These are phyloP conservation scores for Musa balbisiana DNA, from an alignment of 202 grass and related monocot genomes.

Conservation along the genomic window DNA sequence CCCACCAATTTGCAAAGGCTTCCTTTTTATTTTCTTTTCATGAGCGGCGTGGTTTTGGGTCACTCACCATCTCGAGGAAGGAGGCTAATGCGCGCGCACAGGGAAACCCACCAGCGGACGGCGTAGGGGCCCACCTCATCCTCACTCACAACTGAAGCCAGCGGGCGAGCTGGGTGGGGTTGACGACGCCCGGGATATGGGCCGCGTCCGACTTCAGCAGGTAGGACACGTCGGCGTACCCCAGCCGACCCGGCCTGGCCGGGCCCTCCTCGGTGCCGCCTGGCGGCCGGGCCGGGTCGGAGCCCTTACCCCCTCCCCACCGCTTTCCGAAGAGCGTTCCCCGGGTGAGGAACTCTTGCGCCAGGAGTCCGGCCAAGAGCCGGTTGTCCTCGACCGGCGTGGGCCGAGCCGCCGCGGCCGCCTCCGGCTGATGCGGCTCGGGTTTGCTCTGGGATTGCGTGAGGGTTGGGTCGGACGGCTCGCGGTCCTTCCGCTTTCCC, in stretches of 20 bases:
- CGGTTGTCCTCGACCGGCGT: not conserved
- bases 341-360: constrained; percentile 55
- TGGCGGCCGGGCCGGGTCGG: not conserved
- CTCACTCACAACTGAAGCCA: constrained; percentile 31
- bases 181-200: constrained; percentile 52
- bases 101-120: too few species aligned
- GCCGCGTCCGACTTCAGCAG: constrained; percentile 46
- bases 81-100: too few species aligned
- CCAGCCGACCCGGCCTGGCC: constrained; percentile 15
- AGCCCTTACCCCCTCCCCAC: constrained; percentile 19
- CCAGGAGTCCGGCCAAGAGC: constrained; percentile 64
- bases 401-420: not conserved
- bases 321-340: constrained; percentile 57
- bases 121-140: too few species aligned
- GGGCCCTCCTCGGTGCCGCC: not conserved
- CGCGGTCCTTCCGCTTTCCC: constrained; percentile 62
- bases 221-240: constrained; percentile 48
- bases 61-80: too few species aligned
- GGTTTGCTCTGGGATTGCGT: constrained; percentile 17
- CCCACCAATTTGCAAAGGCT: too few species aligned
- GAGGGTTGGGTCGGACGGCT: constrained; percentile 3
- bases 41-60: too few species aligned
- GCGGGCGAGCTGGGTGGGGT: constrained; percentile 57
- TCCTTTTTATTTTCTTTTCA: too few species aligned
- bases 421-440: not conserved